Evolutionary conservation across 805 yeast species (phyloP), one percentile per base, ranked within the genome.

Genomic region (Spathaspora girioi): DNA sequence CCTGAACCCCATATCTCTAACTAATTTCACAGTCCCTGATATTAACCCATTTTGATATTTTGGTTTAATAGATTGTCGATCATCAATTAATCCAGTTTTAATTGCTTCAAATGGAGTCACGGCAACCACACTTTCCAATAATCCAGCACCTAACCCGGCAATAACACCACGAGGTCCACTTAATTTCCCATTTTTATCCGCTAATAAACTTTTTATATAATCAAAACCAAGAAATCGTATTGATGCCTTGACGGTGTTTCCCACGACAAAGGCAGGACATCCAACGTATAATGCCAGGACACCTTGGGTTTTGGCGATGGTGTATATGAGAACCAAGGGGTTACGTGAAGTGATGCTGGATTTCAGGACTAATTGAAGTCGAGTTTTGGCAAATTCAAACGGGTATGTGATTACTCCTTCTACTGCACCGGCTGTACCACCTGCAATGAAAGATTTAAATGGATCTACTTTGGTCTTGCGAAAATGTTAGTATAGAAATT

Each of bases 81-180:
- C 99, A 71, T 93, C 99, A 59, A 93, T 94, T 70, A 92, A 78
- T 0, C 96, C 97, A 0, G 98, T 93, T 66, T 93, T 93, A 69
- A 93, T 89, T 35, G 97, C 96, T 69, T 93, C 99, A 50, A 92
- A 91, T 2, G 99, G 99, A 0, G 99, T 93, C 46, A 94, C 96
- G 0, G 98, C 98, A 44, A 92, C 77, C 26, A 91, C 86, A 51
- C 96, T 86, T 66, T 93, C 99, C 54, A 93, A 69, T 44, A 92
- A 79, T 38, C 99, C 99, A 2, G 99, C 99, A 46, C 98, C 97
- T 43, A 94, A 75, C n/a, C 99, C 99, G 1, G 99, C 99, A 31
- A 93, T 53, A 5, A 92, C 96, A 58, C 98, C 98, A 62, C 96
- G 71, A 7, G 94, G 85, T 3, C 96, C 96, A 35, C 94, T 83